These are phyloP conservation scores for Aspergillus campestris DNA, from an alignment of 495 filamentous ascomycete genomes.

Conservation along the genomic window DNA sequence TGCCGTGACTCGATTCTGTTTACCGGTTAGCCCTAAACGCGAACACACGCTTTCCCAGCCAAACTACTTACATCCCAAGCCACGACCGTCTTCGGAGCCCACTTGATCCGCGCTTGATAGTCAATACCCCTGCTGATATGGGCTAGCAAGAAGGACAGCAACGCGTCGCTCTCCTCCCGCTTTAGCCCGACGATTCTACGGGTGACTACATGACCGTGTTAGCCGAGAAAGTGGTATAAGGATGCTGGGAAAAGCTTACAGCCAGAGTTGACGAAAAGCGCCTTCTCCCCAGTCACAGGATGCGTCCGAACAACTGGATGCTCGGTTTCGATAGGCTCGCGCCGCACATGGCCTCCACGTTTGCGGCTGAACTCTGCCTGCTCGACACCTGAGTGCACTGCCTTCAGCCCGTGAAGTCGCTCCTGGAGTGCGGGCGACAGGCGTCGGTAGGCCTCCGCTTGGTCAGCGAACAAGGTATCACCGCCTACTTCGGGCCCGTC, in stretches of 20 bases:
- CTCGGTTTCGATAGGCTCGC: constrained; percentile 60
- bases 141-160: constrained; percentile 70
- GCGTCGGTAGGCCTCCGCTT: constrained; percentile 69
- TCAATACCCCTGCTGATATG: constrained; percentile 68
- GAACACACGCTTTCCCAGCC: too few species aligned
- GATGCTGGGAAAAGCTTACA: constrained; percentile 43
- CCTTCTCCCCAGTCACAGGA: constrained; percentile 74
- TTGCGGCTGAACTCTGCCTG: constrained; percentile 51
- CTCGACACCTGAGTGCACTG: constrained; percentile 64
- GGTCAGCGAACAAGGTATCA: constrained; percentile 69
- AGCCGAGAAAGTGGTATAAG: too few species aligned
- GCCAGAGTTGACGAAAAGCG: constrained; percentile 69
- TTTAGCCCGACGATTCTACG: constrained; percentile 58
- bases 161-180: constrained; percentile 66
- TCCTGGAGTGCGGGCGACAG: constrained; percentile 62
- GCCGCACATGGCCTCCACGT: constrained; percentile 53
- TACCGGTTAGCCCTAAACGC: constrained; percentile 4
- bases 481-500: constrained; percentile 70
- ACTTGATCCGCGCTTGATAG: constrained; percentile 69
- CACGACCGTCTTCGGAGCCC: constrained; percentile 67
- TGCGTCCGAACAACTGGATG: constrained; percentile 79
- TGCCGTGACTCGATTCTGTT: constrained; percentile 63
- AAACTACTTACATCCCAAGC: constrained; percentile 30
- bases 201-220: constrained; percentile 17
- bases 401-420: constrained; percentile 68